Conservation (phyloP, 1,284 basidiomycete genomes). For the Malassezia equina region DNA sequence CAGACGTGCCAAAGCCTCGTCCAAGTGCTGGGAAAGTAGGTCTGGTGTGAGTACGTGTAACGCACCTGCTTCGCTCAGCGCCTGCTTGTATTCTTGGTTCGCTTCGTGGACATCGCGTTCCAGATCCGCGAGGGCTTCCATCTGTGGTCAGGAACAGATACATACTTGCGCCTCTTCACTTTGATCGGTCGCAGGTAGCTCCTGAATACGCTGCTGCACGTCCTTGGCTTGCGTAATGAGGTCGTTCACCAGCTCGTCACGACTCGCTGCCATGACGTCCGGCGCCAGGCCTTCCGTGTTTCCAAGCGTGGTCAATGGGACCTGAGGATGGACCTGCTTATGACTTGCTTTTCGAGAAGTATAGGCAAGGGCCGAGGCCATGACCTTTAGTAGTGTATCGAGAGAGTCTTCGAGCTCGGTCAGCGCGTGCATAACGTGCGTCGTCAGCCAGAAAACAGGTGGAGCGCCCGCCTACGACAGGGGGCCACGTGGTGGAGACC, state of each 20-base stretch:
- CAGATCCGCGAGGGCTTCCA: neutral
- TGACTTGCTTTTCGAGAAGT: conserved; percentile 31
- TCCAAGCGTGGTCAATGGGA: conserved; percentile 27
- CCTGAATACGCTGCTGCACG: conserved; percentile 21
- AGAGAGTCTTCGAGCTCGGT: conserved; percentile 27
- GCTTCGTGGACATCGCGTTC: conserved; percentile 12
- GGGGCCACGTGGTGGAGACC: neutral
- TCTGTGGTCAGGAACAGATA: conserved; percentile 1
- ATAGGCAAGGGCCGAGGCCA: conserved; percentile 32
- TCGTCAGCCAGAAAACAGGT: conserved; percentile 3
- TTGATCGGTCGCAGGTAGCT: conserved; percentile 11
- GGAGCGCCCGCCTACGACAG: no score
- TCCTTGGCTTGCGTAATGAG: conserved; percentile 22
- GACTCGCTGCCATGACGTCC: conserved; percentile 20
- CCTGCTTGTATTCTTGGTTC: conserved; percentile 21
- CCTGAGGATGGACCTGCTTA: conserved; percentile 14
- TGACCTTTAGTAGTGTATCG: conserved; percentile 31
- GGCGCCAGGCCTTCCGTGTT: conserved; percentile 24
- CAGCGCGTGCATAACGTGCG: conserved; percentile 23
- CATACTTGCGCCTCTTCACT: conserved; percentile 8
- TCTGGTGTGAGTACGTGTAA: neutral
- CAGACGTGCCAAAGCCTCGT: conserved; percentile 2
- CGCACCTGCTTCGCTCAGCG: conserved; percentile 17
- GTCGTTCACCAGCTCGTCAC: conserved; percentile 25
- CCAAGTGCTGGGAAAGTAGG: conserved; percentile 1